phyloP scores from a whole-genome alignment of 148 eudicot species.

The Vaccinium corymbosum region DNA sequence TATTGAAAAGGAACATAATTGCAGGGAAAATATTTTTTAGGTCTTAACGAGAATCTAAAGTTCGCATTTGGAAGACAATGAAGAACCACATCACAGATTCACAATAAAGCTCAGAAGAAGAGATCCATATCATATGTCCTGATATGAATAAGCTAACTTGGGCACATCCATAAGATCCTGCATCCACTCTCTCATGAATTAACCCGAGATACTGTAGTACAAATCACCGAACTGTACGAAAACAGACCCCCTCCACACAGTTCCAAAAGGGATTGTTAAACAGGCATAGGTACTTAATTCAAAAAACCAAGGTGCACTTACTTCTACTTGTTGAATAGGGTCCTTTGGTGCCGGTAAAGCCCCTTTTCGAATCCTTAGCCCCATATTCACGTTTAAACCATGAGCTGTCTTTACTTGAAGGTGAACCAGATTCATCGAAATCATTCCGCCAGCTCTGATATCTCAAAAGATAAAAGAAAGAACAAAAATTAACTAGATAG shows the following conservation, averaged over 20 bases:
- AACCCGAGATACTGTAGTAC: background rate
- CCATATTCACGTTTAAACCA: conserved; percentile 45
- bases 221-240: background rate
- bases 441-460: conserved; percentile 50
- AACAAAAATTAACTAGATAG: conserved; percentile 12
- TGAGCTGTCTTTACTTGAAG: conserved; percentile 39
- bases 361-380: conserved; percentile 32
- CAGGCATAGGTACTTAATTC: background rate
- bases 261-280: background rate
- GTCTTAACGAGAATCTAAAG: background rate
- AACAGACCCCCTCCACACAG: background rate
- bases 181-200: background rate
- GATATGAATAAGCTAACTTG: background rate
- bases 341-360: conserved; percentile 26
- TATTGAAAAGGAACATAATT: background rate
- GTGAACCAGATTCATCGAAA: conserved; percentile 32
- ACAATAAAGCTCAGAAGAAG: background rate
- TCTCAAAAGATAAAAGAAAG: conserved; percentile 11
- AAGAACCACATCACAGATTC: background rate
- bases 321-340: conserved; percentile 31
- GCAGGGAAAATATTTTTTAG: background rate
- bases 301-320: conserved; percentile 26
- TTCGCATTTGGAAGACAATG: background rate
- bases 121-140: background rate
- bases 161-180: conserved; percentile 2